Conservation (phyloP, 2,329 filamentous ascomycete genomes). For the Byssochlamys sp. region DNA sequence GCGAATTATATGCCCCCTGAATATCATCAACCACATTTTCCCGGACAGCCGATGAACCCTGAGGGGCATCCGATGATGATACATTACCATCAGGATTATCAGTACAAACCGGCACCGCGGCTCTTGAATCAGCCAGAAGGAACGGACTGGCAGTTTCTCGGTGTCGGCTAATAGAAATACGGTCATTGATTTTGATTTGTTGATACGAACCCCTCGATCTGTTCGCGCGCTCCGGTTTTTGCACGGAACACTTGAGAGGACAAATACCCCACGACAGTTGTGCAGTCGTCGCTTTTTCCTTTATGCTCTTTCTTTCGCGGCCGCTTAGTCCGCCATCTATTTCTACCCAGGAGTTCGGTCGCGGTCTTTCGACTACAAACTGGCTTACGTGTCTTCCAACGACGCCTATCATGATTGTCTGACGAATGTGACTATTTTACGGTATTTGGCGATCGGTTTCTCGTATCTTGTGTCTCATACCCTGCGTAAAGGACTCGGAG, state of each 20-base stretch:
- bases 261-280: background rate
- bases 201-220: background rate
- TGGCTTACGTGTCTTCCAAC: background rate
- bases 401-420: background rate
- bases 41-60: constrained; percentile 16
- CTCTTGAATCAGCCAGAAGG: constrained; percentile 30
- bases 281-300: background rate
- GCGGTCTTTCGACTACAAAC: background rate
- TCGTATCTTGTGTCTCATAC: background rate
- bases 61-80: constrained; percentile 24
- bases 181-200: background rate
- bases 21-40: constrained; percentile 20
- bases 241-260: background rate
- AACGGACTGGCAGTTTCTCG: constrained; percentile 32
- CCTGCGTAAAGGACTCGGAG: background rate
- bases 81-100: constrained; percentile 22
- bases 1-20: constrained; percentile 23
- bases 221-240: background rate
- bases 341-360: background rate
- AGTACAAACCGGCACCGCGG: constrained; percentile 24
- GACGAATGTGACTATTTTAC: background rate
- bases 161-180: constrained; percentile 22
- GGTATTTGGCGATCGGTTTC: background rate
- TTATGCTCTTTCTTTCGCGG: background rate
- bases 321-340: background rate